Evolutionary conservation across 371 early-diverging fungal genomes (phyloP), one percentile per base, ranked within the genome.

Genomic region (Mortierella sp.): DNA sequence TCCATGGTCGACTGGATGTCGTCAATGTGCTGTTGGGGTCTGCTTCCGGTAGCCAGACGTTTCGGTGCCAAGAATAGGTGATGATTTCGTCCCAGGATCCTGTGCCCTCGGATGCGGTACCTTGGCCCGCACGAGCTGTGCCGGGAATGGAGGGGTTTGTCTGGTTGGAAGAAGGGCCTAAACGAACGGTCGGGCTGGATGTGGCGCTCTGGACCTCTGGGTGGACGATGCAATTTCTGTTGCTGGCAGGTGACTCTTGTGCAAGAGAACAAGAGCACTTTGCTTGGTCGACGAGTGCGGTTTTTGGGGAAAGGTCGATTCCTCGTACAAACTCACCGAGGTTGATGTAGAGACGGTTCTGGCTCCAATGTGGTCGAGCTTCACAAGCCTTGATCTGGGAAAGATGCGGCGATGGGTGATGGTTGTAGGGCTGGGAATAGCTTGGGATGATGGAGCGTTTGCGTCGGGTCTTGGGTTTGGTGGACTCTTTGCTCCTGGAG

Each of bases 401-500:
- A 10, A 50, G 47, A 7, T 58, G 64, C 38, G 27, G 54, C 18
- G 49, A 54, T 39, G 41, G 58, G 31, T 50, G 52, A 23, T 21
- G 63, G 41, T 58, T 50, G 21, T 43, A 47, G n/a, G 49, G 50
- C 31, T 42, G 59, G 28, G 61, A 53, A 31, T 54, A 38, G 49
- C 34, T 55, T 45, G 55, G 39, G 50, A 67, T 61, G 68, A 80
- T 12, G 80, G 80, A 38, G 73, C 62, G 56, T 82, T 82, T 52
- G 74, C 64, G 56, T 67, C 79, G 31, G 63, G 58, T 23, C 81
- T 67, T 47, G 72, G 71, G 56, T 58, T 62, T 39, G 79, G 69
- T 81, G 2, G 81, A 21, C 46, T 67, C 64, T 41, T 72, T 70
- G 27, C 60, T 63, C 45, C 86, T 83, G 27, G 82, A 84, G 19